phyloP scores from a whole-genome alignment of 2,329 filamentous ascomycete genomes.

The Clonostachys rhizophaga region DNA sequence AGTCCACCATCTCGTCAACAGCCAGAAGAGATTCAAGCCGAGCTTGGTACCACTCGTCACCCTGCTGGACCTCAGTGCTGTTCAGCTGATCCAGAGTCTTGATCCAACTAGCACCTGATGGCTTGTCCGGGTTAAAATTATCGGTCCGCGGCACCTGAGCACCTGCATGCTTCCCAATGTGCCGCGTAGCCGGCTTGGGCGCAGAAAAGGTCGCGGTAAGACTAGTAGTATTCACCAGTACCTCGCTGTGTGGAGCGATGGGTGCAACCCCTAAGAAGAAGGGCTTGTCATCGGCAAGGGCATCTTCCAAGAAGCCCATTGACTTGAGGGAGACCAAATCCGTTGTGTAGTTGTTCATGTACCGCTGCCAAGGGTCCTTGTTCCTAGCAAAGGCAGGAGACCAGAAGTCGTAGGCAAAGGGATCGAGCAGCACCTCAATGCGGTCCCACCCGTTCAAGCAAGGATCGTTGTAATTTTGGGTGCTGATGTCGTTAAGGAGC shows the following conservation, averaged over 20 bases:
- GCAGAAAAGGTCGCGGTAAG: slow-evolving; percentile 32
- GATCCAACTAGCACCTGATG: slow-evolving; percentile 38
- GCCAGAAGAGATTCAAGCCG: slow-evolving; percentile 34
- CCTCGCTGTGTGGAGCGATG: slow-evolving; percentile 22
- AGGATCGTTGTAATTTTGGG: slow-evolving; percentile 43
- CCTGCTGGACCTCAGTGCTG: slow-evolving; percentile 20
- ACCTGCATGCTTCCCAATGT: slow-evolving; percentile 55
- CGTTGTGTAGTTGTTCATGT: slow-evolving; percentile 45
- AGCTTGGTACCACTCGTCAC: slow-evolving; percentile 30
- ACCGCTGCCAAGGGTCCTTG: slow-evolving; percentile 42
- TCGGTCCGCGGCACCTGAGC: slow-evolving; percentile 54
- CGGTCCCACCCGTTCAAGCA: slow-evolving; percentile 50
- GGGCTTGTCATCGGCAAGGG: slow-evolving; percentile 36
- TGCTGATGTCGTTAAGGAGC: slow-evolving; percentile 44
- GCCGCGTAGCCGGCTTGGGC: slow-evolving; percentile 39
- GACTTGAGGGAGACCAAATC: slow-evolving; percentile 48
- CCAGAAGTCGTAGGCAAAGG: slow-evolving; percentile 63
- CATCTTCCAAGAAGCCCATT: slow-evolving; percentile 46
- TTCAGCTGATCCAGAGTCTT: slow-evolving; percentile 23
- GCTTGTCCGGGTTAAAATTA: slow-evolving; percentile 56
- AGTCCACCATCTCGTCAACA: slow-evolving; percentile 37
- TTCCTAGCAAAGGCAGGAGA: slow-evolving; percentile 62
- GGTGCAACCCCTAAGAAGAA: slow-evolving; percentile 54
- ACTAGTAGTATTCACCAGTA: slow-evolving; percentile 36
- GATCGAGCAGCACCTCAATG: slow-evolving; percentile 56